phyloP scores from a whole-genome alignment of 345 rosid genomes.

The Firmiana major region DNA sequence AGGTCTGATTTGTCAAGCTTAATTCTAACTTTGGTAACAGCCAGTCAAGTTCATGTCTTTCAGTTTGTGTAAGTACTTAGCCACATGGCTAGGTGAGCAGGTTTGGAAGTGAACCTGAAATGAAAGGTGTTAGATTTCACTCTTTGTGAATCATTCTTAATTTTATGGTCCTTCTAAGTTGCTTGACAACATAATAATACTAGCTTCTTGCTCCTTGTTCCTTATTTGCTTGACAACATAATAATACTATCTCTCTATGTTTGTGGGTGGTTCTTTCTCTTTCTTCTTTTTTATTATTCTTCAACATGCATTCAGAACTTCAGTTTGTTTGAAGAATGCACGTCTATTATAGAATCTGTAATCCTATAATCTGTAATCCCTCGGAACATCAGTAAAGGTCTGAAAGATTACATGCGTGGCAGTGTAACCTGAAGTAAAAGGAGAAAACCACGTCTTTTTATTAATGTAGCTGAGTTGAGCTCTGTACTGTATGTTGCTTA shows the following conservation, averaged over 20 bases:
- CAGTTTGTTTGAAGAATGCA: background rate
- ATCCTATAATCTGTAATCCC: background rate
- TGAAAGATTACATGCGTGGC: background rate
- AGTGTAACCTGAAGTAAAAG: background rate
- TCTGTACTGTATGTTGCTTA: no score
- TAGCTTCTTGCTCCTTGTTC: background rate
- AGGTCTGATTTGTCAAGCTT: conserved; percentile 1
- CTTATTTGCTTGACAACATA: no score
- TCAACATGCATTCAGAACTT: background rate
- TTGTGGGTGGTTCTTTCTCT: background rate
- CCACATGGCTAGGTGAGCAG: background rate
- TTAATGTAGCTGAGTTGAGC: no score
- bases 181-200: no score
- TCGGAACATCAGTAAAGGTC: background rate
- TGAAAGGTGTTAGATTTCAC: background rate
- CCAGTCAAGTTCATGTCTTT: background rate
- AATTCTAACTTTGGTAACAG: background rate
- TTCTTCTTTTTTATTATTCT: background rate
- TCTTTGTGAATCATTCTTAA: background rate
- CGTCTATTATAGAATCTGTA: background rate
- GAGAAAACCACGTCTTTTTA: no score
- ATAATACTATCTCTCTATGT: background rate
- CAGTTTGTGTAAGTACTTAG: background rate
- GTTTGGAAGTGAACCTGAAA: background rate
- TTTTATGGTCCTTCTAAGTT: background rate